A percentile compares a stretch with the other conserved stretches of the same genome.
Evolutionary conservation across 345 rosid species (phyloP).

Genomic region (Aquilaria yunnanensis): DNA sequence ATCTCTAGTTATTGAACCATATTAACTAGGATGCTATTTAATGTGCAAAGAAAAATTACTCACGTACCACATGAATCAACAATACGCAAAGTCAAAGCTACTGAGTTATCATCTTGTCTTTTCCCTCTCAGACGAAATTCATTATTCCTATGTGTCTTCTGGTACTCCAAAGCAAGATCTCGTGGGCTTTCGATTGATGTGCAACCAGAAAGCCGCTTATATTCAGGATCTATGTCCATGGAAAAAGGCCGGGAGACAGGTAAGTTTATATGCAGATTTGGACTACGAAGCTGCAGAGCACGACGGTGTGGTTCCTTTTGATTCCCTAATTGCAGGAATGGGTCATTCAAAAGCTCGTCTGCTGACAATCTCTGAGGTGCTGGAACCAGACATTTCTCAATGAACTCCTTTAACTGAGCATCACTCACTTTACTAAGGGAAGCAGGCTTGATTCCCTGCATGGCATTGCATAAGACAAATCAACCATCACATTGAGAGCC

Average conservation of each 20-base stretch:
- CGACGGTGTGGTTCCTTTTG: conserved; percentile 29
- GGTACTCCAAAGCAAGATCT: conserved; percentile 33
- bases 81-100: conserved; percentile 52
- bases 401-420: conserved; percentile 43
- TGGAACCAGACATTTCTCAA: conserved; percentile 59
- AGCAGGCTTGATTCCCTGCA: conserved; percentile 68
- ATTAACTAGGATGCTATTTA: not conserved
- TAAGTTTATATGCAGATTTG: conserved; percentile 22
- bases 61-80: conserved; percentile 44
- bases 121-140: conserved; percentile 45
- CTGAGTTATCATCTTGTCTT: conserved; percentile 39
- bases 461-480: not conserved
- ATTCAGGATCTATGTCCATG: conserved; percentile 54
- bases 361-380: conserved; percentile 58
- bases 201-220: conserved; percentile 38
- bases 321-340: conserved; percentile 37
- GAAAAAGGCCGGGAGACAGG: conserved; percentile 30
- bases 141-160: conserved; percentile 35
- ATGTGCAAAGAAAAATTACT: conserved; percentile 3
- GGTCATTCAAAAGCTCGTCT: conserved; percentile 50
- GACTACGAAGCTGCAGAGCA: conserved; percentile 21
- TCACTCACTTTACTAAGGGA: conserved; percentile 49
- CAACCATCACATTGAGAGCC: not conserved
- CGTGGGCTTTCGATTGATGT: conserved; percentile 28
- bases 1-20: not conserved